Conservation (phyloP, 495 filamentous ascomycete genomes). For the Penicillium manginii region DNA sequence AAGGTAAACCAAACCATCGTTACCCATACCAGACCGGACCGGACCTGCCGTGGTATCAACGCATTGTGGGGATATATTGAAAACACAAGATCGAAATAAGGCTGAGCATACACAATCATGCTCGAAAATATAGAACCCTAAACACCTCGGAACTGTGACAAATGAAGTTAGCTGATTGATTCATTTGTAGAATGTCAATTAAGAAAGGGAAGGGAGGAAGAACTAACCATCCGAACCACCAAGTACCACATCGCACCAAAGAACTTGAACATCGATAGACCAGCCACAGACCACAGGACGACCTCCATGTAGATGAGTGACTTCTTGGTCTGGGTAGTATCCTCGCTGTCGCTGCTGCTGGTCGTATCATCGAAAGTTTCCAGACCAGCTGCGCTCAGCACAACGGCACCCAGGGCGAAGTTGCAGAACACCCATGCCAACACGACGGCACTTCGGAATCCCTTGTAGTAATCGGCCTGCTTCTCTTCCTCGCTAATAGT, state of each 20-base stretch:
- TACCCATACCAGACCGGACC: constrained; percentile 28
- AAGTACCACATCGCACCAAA: constrained; percentile 93
- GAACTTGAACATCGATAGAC: constrained; percentile 84
- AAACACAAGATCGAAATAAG: constrained; percentile 24
- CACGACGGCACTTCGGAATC: constrained; percentile 89
- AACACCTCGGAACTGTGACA: constrained; percentile 53
- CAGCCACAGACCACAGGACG: constrained; percentile 92
- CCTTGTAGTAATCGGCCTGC: constrained; percentile 98
- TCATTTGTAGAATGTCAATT: too few species aligned
- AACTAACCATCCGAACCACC: constrained; percentile 75
- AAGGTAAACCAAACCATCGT: not conserved
- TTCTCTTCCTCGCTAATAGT: constrained; percentile 67
- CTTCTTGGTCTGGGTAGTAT: constrained; percentile 49
- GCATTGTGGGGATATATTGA: constrained; percentile 28
- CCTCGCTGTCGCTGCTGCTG: constrained; percentile 30
- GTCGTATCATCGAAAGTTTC: constrained; percentile 56
- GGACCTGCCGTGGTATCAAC: constrained; percentile 38
- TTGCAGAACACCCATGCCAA: constrained; percentile 97
- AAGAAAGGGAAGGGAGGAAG: not conserved
- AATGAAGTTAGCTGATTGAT: constrained; percentile 19
- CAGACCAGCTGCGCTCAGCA: constrained; percentile 81
- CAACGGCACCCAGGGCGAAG: constrained; percentile 84
- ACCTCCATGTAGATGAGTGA: constrained; percentile 86
- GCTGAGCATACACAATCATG: constrained; percentile 23
- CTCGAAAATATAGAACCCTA: constrained; percentile 29